Percentiles rank a stretch among this genome's conserved stretches.
These are phyloP conservation scores for Metschnikowia lachancei DNA, from an alignment of 805 yeast genomes.

Conservation along the genomic window DNA sequence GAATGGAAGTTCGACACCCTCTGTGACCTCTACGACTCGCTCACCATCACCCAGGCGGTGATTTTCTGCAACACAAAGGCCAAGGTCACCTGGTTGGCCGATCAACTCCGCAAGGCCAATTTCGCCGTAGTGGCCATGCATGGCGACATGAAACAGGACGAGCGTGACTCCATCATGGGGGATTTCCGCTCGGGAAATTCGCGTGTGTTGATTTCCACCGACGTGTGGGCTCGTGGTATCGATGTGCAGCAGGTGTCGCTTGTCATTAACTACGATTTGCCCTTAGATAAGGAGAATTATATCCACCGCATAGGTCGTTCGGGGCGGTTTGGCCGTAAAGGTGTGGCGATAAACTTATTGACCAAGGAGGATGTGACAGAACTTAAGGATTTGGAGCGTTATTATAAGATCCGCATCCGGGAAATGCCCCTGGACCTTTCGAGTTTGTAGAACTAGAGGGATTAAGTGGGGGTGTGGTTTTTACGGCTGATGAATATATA, in stretches of 20 bases:
- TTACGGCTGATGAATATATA: too few species aligned
- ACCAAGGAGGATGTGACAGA: constrained; percentile 73
- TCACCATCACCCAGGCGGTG: constrained; percentile 95
- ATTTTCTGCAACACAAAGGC: constrained; percentile 96
- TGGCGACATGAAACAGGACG: constrained; percentile 94
- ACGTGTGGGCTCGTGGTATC: constrained; percentile 97
- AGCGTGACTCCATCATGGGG: constrained; percentile 91
- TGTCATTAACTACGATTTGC: constrained; percentile 93
- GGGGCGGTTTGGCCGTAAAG: constrained; percentile 98
- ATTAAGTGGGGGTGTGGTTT: too few species aligned
- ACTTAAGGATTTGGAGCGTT: constrained; percentile 71
- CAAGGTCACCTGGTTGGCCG: constrained; percentile 89
- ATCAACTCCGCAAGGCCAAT: constrained; percentile 70
- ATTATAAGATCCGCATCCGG: constrained; percentile 70
- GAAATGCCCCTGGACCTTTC: constrained; percentile 57
- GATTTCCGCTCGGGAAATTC: constrained; percentile 94
- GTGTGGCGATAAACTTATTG: constrained; percentile 93
- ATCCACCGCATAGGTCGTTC: constrained; percentile 98
- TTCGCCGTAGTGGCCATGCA: constrained; percentile 96
- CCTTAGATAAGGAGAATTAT: constrained; percentile 89
- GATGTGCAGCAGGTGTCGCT: constrained; percentile 97
- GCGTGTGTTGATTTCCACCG: constrained; percentile 92
- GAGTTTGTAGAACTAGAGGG: too few species aligned
- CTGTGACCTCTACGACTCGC: constrained; percentile 90
- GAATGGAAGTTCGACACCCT: constrained; percentile 92